Evolutionary conservation across 768 basidiomycete species (phyloP).

Genomic region (Termitomyces sp.): DNA sequence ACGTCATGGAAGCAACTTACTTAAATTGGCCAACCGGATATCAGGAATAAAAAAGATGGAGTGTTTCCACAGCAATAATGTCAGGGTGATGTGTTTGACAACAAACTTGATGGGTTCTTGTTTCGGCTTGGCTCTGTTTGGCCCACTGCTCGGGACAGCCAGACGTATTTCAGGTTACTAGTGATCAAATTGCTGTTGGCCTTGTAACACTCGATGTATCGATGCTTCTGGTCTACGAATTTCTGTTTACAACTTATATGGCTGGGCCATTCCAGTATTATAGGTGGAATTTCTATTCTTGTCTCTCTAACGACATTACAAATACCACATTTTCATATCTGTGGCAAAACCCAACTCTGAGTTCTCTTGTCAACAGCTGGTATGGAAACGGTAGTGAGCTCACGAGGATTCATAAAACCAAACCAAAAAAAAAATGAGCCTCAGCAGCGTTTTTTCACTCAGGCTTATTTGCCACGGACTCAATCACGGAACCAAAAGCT

Average conservation of each 20-base stretch:
- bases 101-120: neutral
- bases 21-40: neutral
- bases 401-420: no score
- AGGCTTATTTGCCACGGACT: no score
- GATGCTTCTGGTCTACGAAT: neutral
- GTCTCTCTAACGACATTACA: no score
- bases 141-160: neutral
- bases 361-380: no score
- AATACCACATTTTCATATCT: no score
- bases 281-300: no score
- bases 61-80: neutral
- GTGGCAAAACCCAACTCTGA: no score
- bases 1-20: neutral
- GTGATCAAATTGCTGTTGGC: neutral
- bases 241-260: neutral
- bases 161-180: neutral
- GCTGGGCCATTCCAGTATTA: no score
- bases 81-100: neutral
- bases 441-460: no score
- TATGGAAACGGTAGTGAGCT: no score
- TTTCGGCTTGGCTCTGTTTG: constrained; percentile 13
- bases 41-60: neutral
- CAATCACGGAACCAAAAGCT: no score
- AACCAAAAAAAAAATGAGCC: no score
- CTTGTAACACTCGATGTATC: neutral